Evolutionary conservation across 164 flowering plant species (phyloP).

Genomic region (Chimonanthus praecox): DNA sequence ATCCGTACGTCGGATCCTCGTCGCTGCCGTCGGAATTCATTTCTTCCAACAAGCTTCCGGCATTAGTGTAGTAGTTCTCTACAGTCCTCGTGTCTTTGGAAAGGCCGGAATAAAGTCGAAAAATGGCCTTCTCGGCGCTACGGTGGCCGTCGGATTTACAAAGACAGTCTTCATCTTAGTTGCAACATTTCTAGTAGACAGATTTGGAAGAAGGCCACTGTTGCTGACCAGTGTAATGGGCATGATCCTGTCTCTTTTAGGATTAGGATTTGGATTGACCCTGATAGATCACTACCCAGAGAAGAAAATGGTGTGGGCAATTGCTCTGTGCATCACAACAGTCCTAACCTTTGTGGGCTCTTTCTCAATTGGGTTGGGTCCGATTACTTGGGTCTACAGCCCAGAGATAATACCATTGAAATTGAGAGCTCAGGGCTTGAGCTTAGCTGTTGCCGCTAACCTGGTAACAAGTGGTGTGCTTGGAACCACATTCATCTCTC

Average conservation of each 20-base stretch:
- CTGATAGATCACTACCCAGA: conserved; percentile 29
- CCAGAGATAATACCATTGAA: conserved; percentile 61
- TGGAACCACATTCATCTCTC: conserved; percentile 43
- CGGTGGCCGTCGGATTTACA: conserved; percentile 58
- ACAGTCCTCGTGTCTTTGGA: conserved; percentile 60
- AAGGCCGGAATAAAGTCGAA: conserved; percentile 45
- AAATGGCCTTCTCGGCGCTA: conserved; percentile 37
- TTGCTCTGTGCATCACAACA: conserved; percentile 27
- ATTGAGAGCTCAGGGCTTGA: conserved; percentile 50
- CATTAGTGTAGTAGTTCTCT: conserved; percentile 57
- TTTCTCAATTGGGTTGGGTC: conserved; percentile 75
- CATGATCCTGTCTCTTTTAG: conserved; percentile 41
- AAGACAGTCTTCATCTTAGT: conserved; percentile 51
- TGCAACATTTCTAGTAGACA: conserved; percentile 49
- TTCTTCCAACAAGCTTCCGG: conserved; percentile 74
- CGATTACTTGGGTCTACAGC: conserved; percentile 69
- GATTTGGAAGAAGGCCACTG: conserved; percentile 55
- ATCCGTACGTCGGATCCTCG: conserved; percentile 45
- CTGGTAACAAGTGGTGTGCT: conserved; percentile 48
- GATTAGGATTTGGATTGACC: conserved; percentile 35
- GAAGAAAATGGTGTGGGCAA: conserved; percentile 40
- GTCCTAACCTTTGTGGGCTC: conserved; percentile 35
- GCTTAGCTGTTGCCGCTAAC: conserved; percentile 50
- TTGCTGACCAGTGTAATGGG: conserved; percentile 52
- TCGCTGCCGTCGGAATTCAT: conserved; percentile 57